Evolutionary conservation across 257 asterid species (phyloP), one percentile per base, ranked within the genome.

Genomic region (Solanum pennellii): DNA sequence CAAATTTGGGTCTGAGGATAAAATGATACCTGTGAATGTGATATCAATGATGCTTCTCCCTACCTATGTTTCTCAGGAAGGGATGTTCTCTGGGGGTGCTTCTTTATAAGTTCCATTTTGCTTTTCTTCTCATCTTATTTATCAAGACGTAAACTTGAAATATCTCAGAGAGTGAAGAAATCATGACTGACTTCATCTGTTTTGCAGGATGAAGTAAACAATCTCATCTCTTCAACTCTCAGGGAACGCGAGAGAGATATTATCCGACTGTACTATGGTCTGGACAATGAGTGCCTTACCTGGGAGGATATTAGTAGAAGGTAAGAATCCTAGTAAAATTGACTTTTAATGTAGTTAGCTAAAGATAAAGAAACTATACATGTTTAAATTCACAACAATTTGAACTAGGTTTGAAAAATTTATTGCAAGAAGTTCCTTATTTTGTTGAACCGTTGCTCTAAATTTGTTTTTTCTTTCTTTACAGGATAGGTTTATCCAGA

Each of bases 291-390:
- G 92, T 94, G 97, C 86, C 97, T 95, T 88, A 97, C 99, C 37
- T 97, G 99, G 99, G 99, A 97, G 88, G 99, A 97, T 75, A 97
- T 97, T 90, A 95, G 99, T 87, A 94, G 93, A 94, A 89, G 98
- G 99, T 97, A 82, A 65, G 89, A 20, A 44, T 65, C 44, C 45
- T 86, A 42, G 21, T 18, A 18, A 49, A 6, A 82, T 49, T 47
- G 44, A n/a, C 21, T 29, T 44, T 37, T 49, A 45, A 35, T 59
- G 68, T 45, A 45, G 84, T 25, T 45, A 45, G 66, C 84, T 25
- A 27, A 14, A 29, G 65, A 25, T 27, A 79, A 79, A 27, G 16
- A 79, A 45, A 79, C n/a, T 25, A 27, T 79, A 79, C 42, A 45
- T 45, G 25, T 27, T 56, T 45, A 45, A 45, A 79, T 45, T 45